phyloP scores from a whole-genome alignment of 2,329 filamentous ascomycete genomes.

The Apiospora saccharicola region DNA sequence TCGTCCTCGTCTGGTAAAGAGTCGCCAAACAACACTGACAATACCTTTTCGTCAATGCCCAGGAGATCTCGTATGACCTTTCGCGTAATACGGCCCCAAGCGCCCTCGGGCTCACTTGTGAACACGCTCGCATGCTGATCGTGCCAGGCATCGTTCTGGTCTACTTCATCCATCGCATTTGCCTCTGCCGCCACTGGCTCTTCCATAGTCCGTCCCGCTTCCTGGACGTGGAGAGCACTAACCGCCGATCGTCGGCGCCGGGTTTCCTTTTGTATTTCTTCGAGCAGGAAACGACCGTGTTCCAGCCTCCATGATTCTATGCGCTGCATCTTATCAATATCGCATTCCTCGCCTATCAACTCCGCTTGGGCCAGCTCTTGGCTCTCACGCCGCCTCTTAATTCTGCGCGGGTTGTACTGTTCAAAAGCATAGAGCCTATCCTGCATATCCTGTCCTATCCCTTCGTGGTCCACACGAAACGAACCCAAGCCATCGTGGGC shows the following conservation, averaged over 20 bases:
- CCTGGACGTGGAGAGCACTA: not conserved
- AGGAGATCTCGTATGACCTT: slow-evolving; percentile 89
- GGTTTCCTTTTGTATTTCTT: slow-evolving; percentile 90
- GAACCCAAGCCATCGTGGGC: slow-evolving; percentile 91
- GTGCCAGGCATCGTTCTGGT: slow-evolving; percentile 55
- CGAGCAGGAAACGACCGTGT: slow-evolving; percentile 83
- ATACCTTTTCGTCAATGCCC: slow-evolving; percentile 84
- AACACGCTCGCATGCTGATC: slow-evolving; percentile 55
- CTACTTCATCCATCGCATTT: slow-evolving; percentile 48
- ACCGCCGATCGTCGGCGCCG: slow-evolving; percentile 59
- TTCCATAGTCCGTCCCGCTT: slow-evolving; percentile 25
- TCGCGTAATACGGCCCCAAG: slow-evolving; percentile 83
- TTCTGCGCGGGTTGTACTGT: slow-evolving; percentile 76
- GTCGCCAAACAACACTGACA: slow-evolving; percentile 90
- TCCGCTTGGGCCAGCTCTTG: slow-evolving; percentile 59
- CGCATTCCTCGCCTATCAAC: slow-evolving; percentile 63
- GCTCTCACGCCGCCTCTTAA: slow-evolving; percentile 62
- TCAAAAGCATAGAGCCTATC: slow-evolving; percentile 92
- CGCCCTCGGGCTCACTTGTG: slow-evolving; percentile 64
- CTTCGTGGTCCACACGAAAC: slow-evolving; percentile 72
- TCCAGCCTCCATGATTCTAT: slow-evolving; percentile 94
- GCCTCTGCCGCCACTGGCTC: slow-evolving; percentile 30
- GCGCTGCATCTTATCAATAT: slow-evolving; percentile 78
- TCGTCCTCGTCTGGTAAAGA: slow-evolving; percentile 64
- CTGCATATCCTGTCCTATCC: slow-evolving; percentile 67